A percentile compares a stretch with the other conserved stretches of the same genome.
phyloP scores from a whole-genome alignment of 1,284 basidiomycete species.

The Sanghuangporus sanghuang region DNA sequence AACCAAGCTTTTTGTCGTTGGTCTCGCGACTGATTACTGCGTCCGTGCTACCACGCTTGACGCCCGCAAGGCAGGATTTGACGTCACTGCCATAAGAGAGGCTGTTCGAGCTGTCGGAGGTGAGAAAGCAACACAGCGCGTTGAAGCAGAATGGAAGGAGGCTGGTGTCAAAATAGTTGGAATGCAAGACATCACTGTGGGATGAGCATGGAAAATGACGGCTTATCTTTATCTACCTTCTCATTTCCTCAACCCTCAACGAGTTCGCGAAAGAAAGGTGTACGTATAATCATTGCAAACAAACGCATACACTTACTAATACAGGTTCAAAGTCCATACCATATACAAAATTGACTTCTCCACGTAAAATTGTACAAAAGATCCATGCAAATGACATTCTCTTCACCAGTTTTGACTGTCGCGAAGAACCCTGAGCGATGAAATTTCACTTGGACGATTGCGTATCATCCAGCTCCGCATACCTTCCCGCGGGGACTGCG shows the following conservation, averaged over 20 bases:
- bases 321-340: not conserved
- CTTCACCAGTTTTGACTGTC: not conserved
- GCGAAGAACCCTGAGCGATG: not conserved
- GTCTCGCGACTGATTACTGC: conserved; percentile 21
- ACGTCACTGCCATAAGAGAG: conserved; percentile 10
- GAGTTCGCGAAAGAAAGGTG: no score
- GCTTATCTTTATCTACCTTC: no score
- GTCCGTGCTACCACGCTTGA: conserved; percentile 19
- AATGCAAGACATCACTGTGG: not conserved
- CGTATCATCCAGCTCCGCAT: conserved; percentile 5
- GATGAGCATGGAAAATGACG: not conserved
- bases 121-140: conserved; percentile 1
- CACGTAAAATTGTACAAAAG: not conserved
- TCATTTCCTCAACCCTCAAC: no score
- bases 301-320: not conserved
- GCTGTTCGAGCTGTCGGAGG: conserved; percentile 16
- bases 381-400: not conserved
- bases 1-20: conserved; percentile 14
- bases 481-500: not conserved
- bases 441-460: not conserved
- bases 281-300: no score
- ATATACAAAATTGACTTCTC: not conserved
- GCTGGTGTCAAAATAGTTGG: conserved; percentile 5
- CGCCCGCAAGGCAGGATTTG: conserved; percentile 9
- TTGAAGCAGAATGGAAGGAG: not conserved